These are phyloP conservation scores for Aureobasidium sp. DNA, from an alignment of 2,329 filamentous ascomycete genomes.

Conservation along the genomic window DNA sequence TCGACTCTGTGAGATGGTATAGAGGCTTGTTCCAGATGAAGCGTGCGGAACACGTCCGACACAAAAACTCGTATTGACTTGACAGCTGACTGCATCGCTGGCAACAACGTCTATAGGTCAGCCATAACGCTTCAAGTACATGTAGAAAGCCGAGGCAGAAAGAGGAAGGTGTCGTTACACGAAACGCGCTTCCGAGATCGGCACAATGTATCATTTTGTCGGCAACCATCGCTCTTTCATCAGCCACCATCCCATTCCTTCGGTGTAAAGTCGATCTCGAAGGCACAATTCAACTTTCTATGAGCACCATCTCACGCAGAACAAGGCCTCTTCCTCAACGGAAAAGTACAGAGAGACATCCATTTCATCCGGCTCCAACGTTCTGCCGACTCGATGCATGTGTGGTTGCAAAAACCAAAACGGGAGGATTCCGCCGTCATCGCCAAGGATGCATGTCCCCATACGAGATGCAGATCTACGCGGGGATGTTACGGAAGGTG, in stretches of 20 bases:
- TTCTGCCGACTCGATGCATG: neutral
- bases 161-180: slow-evolving; percentile 8
- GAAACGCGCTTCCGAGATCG: slow-evolving; percentile 10
- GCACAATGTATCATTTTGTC: neutral
- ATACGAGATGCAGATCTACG: slow-evolving; percentile 12
- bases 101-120: neutral
- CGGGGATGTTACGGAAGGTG: neutral
- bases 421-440: slow-evolving; percentile 12
- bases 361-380: neutral
- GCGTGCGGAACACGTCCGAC: neutral
- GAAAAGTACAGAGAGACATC: neutral
- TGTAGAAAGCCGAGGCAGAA: neutral
- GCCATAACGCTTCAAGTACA: neutral
- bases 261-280: neutral
- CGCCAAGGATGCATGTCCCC: slow-evolving; percentile 6
- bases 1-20: no score
- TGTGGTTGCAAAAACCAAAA: neutral
- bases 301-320: neutral
- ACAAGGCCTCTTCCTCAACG: neutral
- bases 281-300: neutral
- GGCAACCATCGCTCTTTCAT: neutral
- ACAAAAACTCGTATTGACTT: neutral
- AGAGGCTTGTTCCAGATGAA: neutral
- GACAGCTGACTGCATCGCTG: neutral
- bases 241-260: slow-evolving; percentile 7